Evolutionary conservation across 441 rosid species (phyloP).

Genomic region (Gossypium aridum): DNA sequence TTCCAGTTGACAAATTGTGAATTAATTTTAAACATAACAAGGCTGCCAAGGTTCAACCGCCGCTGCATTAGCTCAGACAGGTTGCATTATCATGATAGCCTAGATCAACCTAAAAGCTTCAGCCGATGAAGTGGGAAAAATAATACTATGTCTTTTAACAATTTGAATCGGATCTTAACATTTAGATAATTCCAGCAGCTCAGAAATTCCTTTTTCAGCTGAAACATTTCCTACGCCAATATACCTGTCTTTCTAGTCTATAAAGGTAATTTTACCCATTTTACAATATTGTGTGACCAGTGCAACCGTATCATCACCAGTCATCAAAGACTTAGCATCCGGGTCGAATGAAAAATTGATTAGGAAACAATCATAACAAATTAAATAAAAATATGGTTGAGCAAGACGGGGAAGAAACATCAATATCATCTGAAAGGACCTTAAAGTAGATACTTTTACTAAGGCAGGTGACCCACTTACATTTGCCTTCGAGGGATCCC

Average conservation of each 20-base stretch:
- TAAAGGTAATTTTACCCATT: not conserved
- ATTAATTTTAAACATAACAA: not conserved
- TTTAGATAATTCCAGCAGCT: not conserved
- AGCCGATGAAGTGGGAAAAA: too few species aligned
- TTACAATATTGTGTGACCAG: not conserved
- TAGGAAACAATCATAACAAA: not conserved
- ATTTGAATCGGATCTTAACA: not conserved
- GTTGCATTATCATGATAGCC: not conserved
- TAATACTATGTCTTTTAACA: too few species aligned
- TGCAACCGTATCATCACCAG: not conserved
- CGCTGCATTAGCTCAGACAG: not conserved
- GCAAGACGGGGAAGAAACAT: not conserved
- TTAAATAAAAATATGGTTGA: not conserved
- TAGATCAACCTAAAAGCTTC: too few species aligned
- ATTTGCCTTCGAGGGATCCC: conserved; percentile 76
- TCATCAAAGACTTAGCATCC: not conserved
- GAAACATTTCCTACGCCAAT: not conserved
- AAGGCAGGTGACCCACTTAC: conserved; percentile 37
- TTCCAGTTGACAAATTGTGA: not conserved
- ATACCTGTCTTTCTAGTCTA: not conserved
- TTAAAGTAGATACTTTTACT: not conserved
- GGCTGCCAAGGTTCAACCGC: not conserved
- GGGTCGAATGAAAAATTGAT: not conserved
- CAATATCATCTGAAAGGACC: not conserved
- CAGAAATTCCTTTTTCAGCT: not conserved